Percentiles rank a stretch among this genome's conserved stretches.
Evolutionary conservation across 345 rosid species (phyloP).

Genomic region (Sonneratia alba): DNA sequence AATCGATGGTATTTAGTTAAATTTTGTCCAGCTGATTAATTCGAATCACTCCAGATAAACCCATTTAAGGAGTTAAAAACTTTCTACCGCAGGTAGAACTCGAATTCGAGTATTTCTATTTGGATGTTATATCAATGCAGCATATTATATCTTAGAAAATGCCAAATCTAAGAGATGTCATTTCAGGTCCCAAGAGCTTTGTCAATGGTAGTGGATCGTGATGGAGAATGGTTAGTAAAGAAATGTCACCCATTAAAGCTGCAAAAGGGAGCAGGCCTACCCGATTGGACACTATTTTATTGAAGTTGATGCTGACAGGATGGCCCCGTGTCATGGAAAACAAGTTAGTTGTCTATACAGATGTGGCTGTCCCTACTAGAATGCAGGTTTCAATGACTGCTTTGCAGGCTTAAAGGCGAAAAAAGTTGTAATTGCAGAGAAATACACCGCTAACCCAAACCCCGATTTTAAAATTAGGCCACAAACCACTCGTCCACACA

Average conservation of each 20-base stretch:
- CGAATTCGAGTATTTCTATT: no score
- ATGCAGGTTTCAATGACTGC: not conserved
- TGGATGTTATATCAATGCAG: not conserved
- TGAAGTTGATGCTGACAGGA: not conserved
- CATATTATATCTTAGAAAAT: not conserved
- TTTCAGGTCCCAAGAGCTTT: not conserved
- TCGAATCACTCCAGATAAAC: no score
- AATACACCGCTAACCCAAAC: not conserved
- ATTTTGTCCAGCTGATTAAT: no score
- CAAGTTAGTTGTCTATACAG: not conserved
- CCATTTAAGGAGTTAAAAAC: no score
- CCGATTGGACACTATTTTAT: not conserved
- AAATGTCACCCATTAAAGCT: not conserved
- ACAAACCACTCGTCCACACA: not conserved
- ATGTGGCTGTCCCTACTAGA: not conserved
- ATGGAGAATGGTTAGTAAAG: slow-evolving; percentile 7
- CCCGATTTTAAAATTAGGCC: not conserved
- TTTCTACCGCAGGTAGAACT: no score
- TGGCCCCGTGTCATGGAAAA: not conserved
- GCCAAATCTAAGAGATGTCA: not conserved
- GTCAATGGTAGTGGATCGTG: not conserved
- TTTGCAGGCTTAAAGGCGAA: not conserved
- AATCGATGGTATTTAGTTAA: no score
- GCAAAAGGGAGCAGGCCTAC: slow-evolving; percentile 10
- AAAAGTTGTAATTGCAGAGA: not conserved